These are phyloP conservation scores for Xylogone sp. DNA, from an alignment of 2,329 filamentous ascomycete genomes.

Conservation along the genomic window DNA sequence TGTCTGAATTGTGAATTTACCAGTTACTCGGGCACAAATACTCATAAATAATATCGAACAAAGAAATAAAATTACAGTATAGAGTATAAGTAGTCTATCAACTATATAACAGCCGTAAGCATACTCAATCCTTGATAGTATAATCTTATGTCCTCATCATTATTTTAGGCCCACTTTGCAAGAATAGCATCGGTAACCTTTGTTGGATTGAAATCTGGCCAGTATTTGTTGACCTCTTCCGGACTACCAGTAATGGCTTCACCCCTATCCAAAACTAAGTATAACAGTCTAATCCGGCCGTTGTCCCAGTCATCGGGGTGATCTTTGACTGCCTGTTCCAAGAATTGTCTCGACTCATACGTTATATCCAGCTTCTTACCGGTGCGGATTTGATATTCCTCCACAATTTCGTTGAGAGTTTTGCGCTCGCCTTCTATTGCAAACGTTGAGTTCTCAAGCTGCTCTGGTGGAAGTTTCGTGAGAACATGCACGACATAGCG, in stretches of 20 bases:
- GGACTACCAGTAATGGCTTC: not conserved
- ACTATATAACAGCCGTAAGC: too few species aligned
- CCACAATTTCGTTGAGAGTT: not conserved
- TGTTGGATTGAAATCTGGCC: not conserved
- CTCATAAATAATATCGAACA: too few species aligned
- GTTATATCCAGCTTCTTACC: not conserved
- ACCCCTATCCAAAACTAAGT: not conserved
- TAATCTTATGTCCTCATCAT: too few species aligned
- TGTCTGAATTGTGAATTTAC: too few species aligned
- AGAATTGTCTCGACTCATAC: not conserved
- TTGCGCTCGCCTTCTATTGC: constrained; percentile 1
- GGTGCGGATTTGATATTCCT: not conserved
- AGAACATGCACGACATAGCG: not conserved
- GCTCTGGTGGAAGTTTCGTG: not conserved
- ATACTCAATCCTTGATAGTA: too few species aligned
- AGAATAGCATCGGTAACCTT: not conserved
- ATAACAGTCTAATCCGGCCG: not conserved
- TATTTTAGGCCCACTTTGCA: not conserved
- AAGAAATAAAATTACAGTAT: too few species aligned
- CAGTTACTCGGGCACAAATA: too few species aligned
- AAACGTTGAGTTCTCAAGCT: not conserved
- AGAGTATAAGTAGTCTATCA: too few species aligned
- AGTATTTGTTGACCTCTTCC: not conserved
- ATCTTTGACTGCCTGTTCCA: not conserved
- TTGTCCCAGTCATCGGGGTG: not conserved